Evolutionary conservation across 202 grass and related monocot species (phyloP), one percentile per base, ranked within the genome.

Genomic region (Alloteropsis angusta): DNA sequence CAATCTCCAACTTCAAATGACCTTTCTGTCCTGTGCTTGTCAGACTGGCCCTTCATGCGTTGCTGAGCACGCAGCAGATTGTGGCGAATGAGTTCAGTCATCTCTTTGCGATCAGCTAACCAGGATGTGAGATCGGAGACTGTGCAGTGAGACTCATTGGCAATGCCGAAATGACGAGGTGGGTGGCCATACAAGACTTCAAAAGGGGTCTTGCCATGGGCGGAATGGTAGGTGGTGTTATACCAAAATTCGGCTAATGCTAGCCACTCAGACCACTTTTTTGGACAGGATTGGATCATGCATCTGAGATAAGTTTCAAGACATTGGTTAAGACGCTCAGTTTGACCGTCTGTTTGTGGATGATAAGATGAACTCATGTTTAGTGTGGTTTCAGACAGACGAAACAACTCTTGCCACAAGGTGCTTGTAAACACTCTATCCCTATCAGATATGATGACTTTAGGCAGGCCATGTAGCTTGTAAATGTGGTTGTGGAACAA

Each of bases 91-190:
- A 21, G 7, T 3, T 39, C 1, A 21, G n/a, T 9, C 7, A 8
- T 0, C 7, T 9, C 0, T 7, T 21, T 0, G 3, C 50, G 8
- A 0, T 53, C 50, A 21, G 6, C 6, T 0, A 53, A 7, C 50
- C 50, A 53, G 0, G 8, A 7, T 0, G 9, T 7, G 0, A 53
- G 9, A 1, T 53, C 50, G 7, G 50, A 0, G 19, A n/a, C 9
- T 1, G 9, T 0, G 2, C 50, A 54, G 3, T 8, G 6, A 0
- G 9, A 0, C 4, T 2, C 3, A 22, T 0, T 8, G 1, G 2
- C 0, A 10, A 54, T 54, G 3, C 50, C 50, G 22, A 54, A 54
- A 0, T 54, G 50, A 1, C 50, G 2, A 1, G 50, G 50, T 4
- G 2, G 2, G 10, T 54, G 19, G 0, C 50, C 50, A 54, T 54